Conservation (phyloP, 1,284 basidiomycete species). For the Ceratobasidium sp. region DNA sequence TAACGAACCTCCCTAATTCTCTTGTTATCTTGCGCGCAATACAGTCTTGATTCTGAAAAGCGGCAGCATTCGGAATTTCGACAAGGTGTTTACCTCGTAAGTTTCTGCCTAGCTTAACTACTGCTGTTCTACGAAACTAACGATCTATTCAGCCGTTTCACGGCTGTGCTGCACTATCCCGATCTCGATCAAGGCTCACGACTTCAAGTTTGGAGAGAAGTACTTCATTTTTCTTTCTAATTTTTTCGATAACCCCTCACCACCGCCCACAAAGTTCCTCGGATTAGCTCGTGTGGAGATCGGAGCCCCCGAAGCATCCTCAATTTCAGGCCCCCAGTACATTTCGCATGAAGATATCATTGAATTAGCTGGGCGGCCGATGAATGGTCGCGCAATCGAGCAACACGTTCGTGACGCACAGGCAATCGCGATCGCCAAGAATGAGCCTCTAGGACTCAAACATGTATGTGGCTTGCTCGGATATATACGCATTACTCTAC, state of each 20-base stretch:
- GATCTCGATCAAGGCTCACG: slow-evolving; percentile 16
- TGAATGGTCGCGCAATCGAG: slow-evolving; percentile 21
- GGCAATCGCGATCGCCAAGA: slow-evolving; percentile 17
- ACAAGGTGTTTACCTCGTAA: slow-evolving; percentile 22
- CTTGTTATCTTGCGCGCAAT: no score
- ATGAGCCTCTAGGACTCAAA: slow-evolving; percentile 15
- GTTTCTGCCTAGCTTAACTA: not conserved
- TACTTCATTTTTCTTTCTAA: no score
- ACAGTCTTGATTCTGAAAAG: slow-evolving; percentile 19
- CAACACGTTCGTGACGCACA: slow-evolving; percentile 17
- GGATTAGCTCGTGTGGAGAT: not conserved
- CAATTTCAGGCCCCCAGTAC: slow-evolving; percentile 6
- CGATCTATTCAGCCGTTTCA: slow-evolving; percentile 1
- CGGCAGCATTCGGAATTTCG: slow-evolving; percentile 11
- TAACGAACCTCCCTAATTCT: not conserved
- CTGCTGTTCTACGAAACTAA: not conserved
- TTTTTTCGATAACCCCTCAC: no score
- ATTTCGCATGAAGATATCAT: slow-evolving; percentile 17
- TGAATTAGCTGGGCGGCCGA: not conserved
- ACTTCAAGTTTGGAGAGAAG: not conserved
- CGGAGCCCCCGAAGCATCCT: not conserved
- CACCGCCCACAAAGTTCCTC: not conserved
- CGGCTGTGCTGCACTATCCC: slow-evolving; percentile 12
- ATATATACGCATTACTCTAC: no score
- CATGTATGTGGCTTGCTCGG: not conserved